Percentiles rank a stretch among this genome's conserved stretches.
phyloP scores from a whole-genome alignment of 83 land plant genomes.

The Picea abies region DNA sequence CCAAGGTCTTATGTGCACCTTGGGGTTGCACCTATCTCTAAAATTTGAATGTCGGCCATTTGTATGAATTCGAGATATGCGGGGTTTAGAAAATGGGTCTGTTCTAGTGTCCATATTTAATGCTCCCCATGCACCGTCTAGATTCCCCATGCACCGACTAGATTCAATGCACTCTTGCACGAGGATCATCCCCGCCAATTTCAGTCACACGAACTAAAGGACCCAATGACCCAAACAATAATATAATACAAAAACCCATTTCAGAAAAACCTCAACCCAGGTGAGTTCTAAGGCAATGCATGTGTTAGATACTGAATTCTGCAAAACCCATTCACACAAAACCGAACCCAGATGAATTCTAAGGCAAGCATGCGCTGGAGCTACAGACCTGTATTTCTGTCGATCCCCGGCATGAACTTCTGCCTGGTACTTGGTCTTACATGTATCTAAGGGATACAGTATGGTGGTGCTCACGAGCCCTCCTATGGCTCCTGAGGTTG shows the following conservation, averaged over 20 bases:
- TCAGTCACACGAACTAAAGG: not conserved
- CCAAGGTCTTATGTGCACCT: not conserved
- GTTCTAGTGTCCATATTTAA: no score
- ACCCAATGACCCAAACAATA: not conserved
- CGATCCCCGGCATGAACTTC: constrained; percentile 57
- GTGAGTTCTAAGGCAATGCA: no score
- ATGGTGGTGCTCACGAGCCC: constrained; percentile 88
- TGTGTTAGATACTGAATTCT: no score
- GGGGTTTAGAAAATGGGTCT: no score
- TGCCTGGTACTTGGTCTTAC: constrained; percentile 93
- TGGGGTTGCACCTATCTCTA: no score
- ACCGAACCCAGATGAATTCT: not conserved
- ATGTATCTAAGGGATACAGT: constrained; percentile 91
- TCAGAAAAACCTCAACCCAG: no score
- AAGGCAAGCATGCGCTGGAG: not conserved
- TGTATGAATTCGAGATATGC: no score
- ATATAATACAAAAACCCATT: not conserved
- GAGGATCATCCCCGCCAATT: no score
- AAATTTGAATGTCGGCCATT: no score
- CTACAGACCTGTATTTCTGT: constrained; percentile 70
- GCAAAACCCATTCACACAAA: not conserved
- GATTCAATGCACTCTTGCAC: no score
- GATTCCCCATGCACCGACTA: no score
- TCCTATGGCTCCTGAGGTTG: constrained; percentile 91
- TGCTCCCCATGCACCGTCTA: no score